Base-by-base conservation (phyloP, 2,329 filamentous ascomycete genomes). In the Aspergillus floridensis region DNA sequence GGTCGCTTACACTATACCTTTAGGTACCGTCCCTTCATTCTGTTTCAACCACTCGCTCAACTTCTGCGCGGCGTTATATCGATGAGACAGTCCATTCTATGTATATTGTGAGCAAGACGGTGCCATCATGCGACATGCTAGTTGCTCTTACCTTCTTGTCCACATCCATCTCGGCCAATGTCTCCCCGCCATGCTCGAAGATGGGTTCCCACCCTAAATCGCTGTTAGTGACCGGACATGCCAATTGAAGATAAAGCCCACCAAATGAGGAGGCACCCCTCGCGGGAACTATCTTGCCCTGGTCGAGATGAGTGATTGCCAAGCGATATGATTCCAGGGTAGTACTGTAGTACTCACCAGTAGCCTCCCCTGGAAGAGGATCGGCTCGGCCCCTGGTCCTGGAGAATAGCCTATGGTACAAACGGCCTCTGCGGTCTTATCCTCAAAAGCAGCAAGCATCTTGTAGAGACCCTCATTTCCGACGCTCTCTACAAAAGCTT, bases 391-490 rank as follows among this genome's bases (percentile, higher is more conserved):
- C 4, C 89, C 90, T 1, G 91, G 92, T 0, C 92, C 92, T 63
- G 86, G 82, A 50, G 85, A 92, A 78, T 92, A 96, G 24, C 86
- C 92, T 76, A 96, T 96, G 0, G 92, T 96, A 77, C 92, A 96
- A 35, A 96, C 89, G 16, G 92, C 92, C 77, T 93, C 86, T 41
- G 92, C 92, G 49, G 88, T 88, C 78, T 96, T 96, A 77, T 96
- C 89, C 31, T 88, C 81, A 75, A 93, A 95, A 14, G 88, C 90
- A 29, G 84, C 85, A 38, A 96, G 84, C 51, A 96, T 83, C 69
- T 91, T 91, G 76, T 95, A 93, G 52, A 96, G 82, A 21, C 92
- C 88, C 32, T 86, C 77, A 64, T 91, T 90, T 56, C 92, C 92
- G 56, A 96, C 82, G 31, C 84, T 82, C 59, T 88, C 78, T 75